Evolutionary conservation across 2,329 filamentous ascomycete genomes (phyloP).

Genomic region (Colletotrichum gloeosporioides): DNA sequence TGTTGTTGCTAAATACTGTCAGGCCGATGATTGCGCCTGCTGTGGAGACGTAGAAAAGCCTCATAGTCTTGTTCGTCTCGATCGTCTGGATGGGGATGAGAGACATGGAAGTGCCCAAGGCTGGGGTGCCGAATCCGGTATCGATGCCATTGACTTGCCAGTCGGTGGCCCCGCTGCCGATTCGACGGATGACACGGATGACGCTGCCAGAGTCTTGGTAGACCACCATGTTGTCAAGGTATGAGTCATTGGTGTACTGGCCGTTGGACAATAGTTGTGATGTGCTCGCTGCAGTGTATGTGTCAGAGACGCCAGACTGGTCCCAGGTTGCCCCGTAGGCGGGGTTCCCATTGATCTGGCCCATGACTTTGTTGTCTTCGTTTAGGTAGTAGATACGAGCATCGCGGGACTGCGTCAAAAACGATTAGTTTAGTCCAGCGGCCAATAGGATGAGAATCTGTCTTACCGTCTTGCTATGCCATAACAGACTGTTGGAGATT

Average conservation of each 20-base stretch:
- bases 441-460: too few species aligned
- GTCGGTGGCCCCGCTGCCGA: neutral
- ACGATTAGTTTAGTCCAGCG: neutral
- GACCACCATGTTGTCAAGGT: conserved; percentile 10
- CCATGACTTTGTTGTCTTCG: conserved; percentile 8
- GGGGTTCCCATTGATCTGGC: conserved; percentile 2
- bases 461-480: conserved; percentile 8
- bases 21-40: neutral
- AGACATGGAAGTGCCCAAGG: neutral
- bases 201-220: conserved; percentile 11
- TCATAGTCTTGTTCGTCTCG: neutral
- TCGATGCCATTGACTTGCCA: conserved; percentile 4
- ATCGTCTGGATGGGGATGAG: conserved; percentile 8
- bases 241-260: conserved; percentile 1
- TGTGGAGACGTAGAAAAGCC: conserved; percentile 7
- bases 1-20: neutral
- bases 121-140: conserved; percentile 4
- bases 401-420: neutral
- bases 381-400: conserved; percentile 16
- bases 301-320: conserved; percentile 12
- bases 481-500: conserved; percentile 19
- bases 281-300: neutral
- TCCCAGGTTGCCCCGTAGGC: conserved; percentile 3
- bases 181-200: conserved; percentile 3
- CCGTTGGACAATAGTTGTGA: conserved; percentile 17